Evolutionary conservation across 1,284 basidiomycete species (phyloP), one percentile per base, ranked within the genome.

Genomic region (Ganoderma boninense): DNA sequence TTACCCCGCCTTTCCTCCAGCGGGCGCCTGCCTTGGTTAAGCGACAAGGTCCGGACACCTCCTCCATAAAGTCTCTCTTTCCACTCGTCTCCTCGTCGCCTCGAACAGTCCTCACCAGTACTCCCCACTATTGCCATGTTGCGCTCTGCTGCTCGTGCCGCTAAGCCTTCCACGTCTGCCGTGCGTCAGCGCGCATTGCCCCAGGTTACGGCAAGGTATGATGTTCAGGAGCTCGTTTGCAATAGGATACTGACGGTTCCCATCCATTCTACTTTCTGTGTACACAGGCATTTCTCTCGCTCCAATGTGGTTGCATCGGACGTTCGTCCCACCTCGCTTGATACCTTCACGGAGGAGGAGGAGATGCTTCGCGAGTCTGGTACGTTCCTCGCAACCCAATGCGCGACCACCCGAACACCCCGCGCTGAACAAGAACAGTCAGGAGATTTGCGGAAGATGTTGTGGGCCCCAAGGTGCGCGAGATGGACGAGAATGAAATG

Each of bases 401-500:
- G 13, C 10, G 23, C 44, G 11, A 29, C 16, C 10, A 4, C 57
- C 18, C 40, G 43, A 52, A 71, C 38, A 2, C 16, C 63, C 61
- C 14, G 20, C 60, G 35, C 26, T 38, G 35, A 5, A 32, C 60
- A 20, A 52, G 26, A 32, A 10, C 72, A 96, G 97, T 98, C 32
- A 88, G 88, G 78, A 91, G 94, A 54, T 99, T 98, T 76, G 95
- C 97, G 0, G 85, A 89, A 70, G 96, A 99, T 68, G 92, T 97
- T 43, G 90, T 99, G 29, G 94, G 84, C 13, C 97, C 98, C 60
- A 95, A 91, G 80, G 97, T 98, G 67, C 89, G 92, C 54, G 95
- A 97, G 79, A 99, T 99, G 98, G 97, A 99, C 81, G 97, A 99
- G 86, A 93, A 92, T 66, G 98, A 99, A 83, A 86, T 85, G 77